phyloP scores from a whole-genome alignment of 139 green algal genomes.

The Chlorella sp. region DNA sequence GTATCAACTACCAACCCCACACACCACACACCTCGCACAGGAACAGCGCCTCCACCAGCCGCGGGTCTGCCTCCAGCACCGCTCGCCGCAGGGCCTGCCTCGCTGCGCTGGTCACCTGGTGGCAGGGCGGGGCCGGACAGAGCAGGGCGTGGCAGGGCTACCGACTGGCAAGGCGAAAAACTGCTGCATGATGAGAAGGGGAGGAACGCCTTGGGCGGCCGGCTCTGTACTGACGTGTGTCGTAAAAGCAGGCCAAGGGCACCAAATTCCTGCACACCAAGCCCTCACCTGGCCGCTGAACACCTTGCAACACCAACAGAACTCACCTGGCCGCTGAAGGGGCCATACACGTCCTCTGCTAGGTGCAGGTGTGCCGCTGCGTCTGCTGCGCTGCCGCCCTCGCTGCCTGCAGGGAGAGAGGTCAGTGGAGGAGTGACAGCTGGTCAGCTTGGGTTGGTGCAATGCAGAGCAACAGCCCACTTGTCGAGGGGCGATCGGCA shows the following conservation, averaged over 20 bases:
- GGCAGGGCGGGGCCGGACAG: neutral
- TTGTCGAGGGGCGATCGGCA: no score
- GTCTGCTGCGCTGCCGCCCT: neutral
- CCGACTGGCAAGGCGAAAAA: neutral
- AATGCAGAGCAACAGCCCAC: neutral
- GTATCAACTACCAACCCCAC: no score
- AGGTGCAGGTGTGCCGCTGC: conserved; percentile 38
- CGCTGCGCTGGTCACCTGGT: conserved; percentile 79
- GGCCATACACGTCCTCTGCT: conserved; percentile 89
- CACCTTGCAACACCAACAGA: no score
- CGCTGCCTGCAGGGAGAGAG: neutral
- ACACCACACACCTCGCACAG: conserved; percentile 88
- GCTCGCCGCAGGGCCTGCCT: conserved; percentile 80
- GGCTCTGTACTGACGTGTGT: no score
- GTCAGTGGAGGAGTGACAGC: no score
- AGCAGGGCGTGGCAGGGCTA: neutral
- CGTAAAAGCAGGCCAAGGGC: no score
- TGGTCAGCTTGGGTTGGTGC: no score
- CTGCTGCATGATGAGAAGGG: no score
- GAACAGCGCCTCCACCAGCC: conserved; percentile 96
- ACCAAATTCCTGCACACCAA: no score
- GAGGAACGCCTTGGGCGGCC: no score
- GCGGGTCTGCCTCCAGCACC: conserved; percentile 81
- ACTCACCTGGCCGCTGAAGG: conserved; percentile 82
- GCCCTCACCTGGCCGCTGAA: no score